Percentiles rank a stretch among this genome's conserved stretches.
Conservation (phyloP, 2,329 filamentous ascomycete genomes). For the Neonectria ditissima region DNA sequence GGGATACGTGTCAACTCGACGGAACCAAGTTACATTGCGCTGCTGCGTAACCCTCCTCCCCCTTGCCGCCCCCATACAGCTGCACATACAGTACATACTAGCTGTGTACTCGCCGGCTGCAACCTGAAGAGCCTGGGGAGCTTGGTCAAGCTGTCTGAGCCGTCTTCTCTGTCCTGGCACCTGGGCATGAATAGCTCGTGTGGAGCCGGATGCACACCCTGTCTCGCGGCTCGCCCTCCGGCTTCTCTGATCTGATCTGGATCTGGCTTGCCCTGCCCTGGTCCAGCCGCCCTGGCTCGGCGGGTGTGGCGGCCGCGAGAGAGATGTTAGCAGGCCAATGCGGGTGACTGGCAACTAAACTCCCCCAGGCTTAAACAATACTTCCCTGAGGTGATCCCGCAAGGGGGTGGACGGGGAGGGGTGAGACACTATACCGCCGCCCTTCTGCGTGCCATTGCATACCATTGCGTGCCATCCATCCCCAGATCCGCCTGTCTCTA, state of each 20-base stretch:
- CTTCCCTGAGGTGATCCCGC: neutral
- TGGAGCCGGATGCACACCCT: neutral
- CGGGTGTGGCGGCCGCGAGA: neutral
- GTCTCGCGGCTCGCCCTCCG: neutral
- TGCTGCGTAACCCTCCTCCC: neutral
- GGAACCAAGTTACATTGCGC: neutral
- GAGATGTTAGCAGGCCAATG: neutral
- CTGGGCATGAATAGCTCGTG: neutral
- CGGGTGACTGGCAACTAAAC: neutral
- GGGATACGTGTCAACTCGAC: conserved; percentile 39
- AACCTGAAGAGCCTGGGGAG: too few relatives aligned
- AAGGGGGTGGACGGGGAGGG: neutral
- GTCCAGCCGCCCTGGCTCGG: neutral
- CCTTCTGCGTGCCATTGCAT: neutral
- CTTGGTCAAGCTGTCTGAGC: too few relatives aligned
- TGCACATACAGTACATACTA: neutral
- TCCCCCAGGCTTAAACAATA: neutral
- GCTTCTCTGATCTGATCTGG: neutral
- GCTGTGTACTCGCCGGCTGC: too few relatives aligned
- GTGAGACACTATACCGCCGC: neutral
- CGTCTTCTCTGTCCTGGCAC: neutral
- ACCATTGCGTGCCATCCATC: conserved; percentile 14
- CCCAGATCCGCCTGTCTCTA: conserved; percentile 31
- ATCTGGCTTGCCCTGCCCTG: neutral
- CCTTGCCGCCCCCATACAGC: conserved; percentile 14